Conservation (phyloP, 768 basidiomycete genomes). For the Clitopilus hobsonii region DNA sequence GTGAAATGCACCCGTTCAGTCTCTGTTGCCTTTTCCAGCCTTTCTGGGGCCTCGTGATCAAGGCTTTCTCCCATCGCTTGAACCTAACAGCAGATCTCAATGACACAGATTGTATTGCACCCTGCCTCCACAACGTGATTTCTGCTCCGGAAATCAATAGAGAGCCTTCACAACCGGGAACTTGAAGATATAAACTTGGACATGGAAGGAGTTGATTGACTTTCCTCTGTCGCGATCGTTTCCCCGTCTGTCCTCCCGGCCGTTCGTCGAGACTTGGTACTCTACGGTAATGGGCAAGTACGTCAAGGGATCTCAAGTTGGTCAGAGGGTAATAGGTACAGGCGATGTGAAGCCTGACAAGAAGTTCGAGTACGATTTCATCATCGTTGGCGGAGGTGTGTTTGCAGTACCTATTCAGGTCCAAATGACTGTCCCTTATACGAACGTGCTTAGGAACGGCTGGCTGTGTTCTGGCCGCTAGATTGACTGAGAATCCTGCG, state of each 20-base stretch:
- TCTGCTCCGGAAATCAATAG: neutral
- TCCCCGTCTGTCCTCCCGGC: neutral
- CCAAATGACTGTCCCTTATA: neutral
- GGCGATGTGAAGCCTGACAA: conserved; percentile 5
- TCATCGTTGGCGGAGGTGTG: conserved; percentile 53
- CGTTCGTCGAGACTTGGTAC: neutral
- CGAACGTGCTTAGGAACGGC: conserved; percentile 42
- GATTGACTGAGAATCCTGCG: conserved; percentile 51
- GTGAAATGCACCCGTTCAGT: neutral
- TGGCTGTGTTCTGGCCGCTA: conserved; percentile 56
- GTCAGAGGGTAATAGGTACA: neutral
- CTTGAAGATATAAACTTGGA: no score
- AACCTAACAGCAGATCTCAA: neutral
- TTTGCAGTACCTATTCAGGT: neutral
- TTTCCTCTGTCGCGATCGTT: neutral
- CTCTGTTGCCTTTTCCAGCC: neutral
- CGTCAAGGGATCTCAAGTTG: neutral
- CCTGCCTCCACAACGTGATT: neutral
- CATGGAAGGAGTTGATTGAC: neutral
- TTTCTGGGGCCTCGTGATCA: neutral
- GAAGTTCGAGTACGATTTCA: conserved; percentile 38
- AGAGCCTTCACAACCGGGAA: no score
- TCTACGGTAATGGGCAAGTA: neutral
- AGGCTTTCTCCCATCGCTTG: neutral
- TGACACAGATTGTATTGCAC: neutral